Base-by-base conservation (phyloP, 345 rosid genomes). In the Pugionium dolabratum region DNA sequence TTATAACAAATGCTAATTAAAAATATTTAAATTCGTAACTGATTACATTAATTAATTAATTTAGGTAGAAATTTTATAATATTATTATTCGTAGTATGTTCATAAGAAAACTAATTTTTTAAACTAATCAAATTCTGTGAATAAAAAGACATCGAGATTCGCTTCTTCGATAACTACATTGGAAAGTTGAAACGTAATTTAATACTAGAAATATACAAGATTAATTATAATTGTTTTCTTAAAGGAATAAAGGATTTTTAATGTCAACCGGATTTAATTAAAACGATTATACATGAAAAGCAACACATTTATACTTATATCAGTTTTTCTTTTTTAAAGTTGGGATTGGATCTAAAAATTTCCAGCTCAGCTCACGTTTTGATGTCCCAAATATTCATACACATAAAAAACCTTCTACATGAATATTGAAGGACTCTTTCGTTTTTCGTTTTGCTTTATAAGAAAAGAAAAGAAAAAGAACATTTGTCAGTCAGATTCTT, bases 91-190 rank as follows among this genome's bases (percentile, higher is more conserved):
- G 18, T 18, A 18, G 18, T 18, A 18, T 18, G 18, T 36, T 36
- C 5, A 7, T 28, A 28, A 43, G 32, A 51, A 52, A 42, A 1
- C 28, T 37, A 26, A 11, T 9, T 46, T 54, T 57, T 62, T 39
- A 69, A 48, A 63, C 35, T 18, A 54, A 62, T 47, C 33, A 55
- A 54, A 39, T 63, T 6, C 63, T 47, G 11, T 10, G 9, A n/a
- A 49, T 58, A 31, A 48, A 59, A 69, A 51, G 60, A 42, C 28
- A 55, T 63, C 52, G 75, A 71, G 70, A 71, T 71, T 64, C 70
- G 75, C 64, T 48, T 63, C 70, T 62, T 62, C 55, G 63, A 71
- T 35, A 61, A 69, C 1, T 69, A 31, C 18, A 46, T 56, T 62
- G 34, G 6, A 49, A 54, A 69, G 54, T 25, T 62, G 25, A 53